Evolutionary conservation across 768 basidiomycete genomes (phyloP), one percentile per base, ranked within the genome.

Genomic region (Podaxis mareebaensis): DNA sequence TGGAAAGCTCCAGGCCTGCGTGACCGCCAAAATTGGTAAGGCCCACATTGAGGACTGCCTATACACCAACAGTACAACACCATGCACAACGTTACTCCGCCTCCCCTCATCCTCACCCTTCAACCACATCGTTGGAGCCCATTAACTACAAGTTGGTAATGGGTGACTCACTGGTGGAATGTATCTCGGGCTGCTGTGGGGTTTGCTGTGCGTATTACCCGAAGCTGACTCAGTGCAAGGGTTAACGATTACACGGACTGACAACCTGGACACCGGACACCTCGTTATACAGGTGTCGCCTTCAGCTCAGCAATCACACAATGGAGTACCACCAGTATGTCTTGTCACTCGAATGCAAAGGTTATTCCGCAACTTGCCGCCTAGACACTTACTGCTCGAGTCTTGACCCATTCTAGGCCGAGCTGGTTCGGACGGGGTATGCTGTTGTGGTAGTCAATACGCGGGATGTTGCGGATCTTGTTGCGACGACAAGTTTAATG

Each of bases 401-500:
- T 26, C 49, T 20, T 24, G 22, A 6, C 26, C 53, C 26, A n/a
- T 53, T 33, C 20, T 38, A 61, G 60, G 39, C 39, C 51, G 60
- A 33, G 24, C 28, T n/a, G 78, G 79, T 7, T 66, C 73, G 26
- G 61, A 69, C 4, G 76, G 78, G 6, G 75, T 75, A 61, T 72
- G 79, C 59, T 64, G 68, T 38, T 63, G 68, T 20, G 71, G 70
- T 57, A 61, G 69, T 8, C 67, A 33, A 36, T 6, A 64, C 24
- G 67, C 73, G n/a, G 81, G 81, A 11, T 83, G 83, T 64, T 84
- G 82, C 66, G 78, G 75, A 12, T 73, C 73, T 38, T 84, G 82
- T 60, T 83, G 76, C 61, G 69, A 70, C 20, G 68, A 76, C 10
- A 78, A 78, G 2, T 82, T 83, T 68, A 74, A 83, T 66, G 78